Evolutionary conservation across 169 alveolate species (phyloP), one percentile per base, ranked within the genome.

Genomic region (Plasmodium malariae): DNA sequence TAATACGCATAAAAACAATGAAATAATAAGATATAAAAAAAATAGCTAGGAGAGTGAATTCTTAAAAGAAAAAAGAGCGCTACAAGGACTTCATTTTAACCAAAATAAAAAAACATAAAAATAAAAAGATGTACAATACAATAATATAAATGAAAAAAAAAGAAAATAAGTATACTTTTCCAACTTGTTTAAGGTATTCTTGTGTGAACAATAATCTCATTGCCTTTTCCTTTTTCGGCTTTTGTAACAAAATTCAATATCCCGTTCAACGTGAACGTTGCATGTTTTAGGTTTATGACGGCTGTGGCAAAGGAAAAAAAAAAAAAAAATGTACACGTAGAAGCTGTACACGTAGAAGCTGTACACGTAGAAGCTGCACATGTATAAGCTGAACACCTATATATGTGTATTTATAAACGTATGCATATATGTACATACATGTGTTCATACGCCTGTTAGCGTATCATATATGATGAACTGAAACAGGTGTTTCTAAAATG

Each of bases 191-290:
- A 76, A 1, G 88, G 88, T 76, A 76, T 76, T 65, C 88, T 76
- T 5, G 88, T 76, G 63, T 76, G 67, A n/a, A 76, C 88, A 49
- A 76, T 76, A 9, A 76, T 76, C 62, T 76, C 88, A 49, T 76
- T 76, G 17, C 37, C 88, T 28, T 60, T 76, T 76, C 88, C 88
- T 65, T 76, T 76, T 76, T 76, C 88, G 4, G 88, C 88, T 36
- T 65, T 62, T 5, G 37, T 76, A 24, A 76, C 76, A 36, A 76
- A 76, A 51, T 76, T 76, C 45, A 76, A 32, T 60, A 76, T 60
- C 0, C 88, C 88, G 21, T 32, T n/a, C 28, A 76, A 51, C 32
- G 88, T 76, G 48, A 76, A 62, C 17, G 88, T 76, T 32, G 88
- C 88, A 55, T 76, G 49, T 51, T 76, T 76, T 4, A 76, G 48